Evolutionary conservation across 768 basidiomycete genomes (phyloP), one percentile per base, ranked within the genome.

Genomic region (Lyophyllum decastes): DNA sequence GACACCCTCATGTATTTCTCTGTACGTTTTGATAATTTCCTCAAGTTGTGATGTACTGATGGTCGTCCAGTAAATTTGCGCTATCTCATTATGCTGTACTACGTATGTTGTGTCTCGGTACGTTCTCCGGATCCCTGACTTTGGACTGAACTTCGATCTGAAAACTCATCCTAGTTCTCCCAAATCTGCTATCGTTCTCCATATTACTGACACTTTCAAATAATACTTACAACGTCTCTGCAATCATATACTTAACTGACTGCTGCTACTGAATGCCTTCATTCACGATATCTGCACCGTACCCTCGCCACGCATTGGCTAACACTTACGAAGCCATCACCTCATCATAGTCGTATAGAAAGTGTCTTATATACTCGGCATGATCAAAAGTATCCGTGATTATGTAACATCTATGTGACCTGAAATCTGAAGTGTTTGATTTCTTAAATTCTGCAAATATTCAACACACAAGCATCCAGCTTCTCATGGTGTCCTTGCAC

Each of bases 1-100:
- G 69, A 75, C 0, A 69, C 68, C 0, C 59, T 78, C 43, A 88
- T 88, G 87, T 88, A 87, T 59, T 88, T 86, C 60, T 84, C 83
- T 65, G 78, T 78, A 46, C 33, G 74, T 69, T 21, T 30, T 22
- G 26, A 8, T 46, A 34, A 38, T 34, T 16, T 33, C 19, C 8
- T 35, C 14, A 33, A 19, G 8, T 43, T 11, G 43, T 33, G 34
- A 21, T 40, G 54, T 16, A 24, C 50, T 24, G 45, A 33, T 17
- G 21, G n/a, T n/a, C 24, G 7, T 52, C 5, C 44, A 58, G 48
- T 49, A 38, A 58, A 52, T 57, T 21, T 53, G 51, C 33, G 30
- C 24, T 2, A 41, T 53, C 21, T 26, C 21, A 50, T 43, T 22
- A 43, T 17, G 26, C n/a, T 45, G 26, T 45, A 33, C 41, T 48